Percentiles rank a stretch among this genome's conserved stretches.
These are phyloP conservation scores for Gnetum montanum DNA, from an alignment of 75 land plant species.

Conservation along the genomic window DNA sequence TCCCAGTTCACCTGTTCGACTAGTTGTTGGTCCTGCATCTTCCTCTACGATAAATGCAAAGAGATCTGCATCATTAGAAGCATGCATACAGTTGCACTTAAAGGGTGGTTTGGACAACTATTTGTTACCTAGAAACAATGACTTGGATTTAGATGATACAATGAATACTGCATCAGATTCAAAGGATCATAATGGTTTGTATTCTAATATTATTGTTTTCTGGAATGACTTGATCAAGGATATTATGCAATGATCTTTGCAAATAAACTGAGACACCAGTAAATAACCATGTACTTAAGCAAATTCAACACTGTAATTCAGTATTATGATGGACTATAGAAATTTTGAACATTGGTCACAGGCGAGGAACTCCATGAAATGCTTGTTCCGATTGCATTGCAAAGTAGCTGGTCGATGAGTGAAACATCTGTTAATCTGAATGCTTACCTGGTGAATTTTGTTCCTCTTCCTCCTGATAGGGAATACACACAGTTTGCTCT, in stretches of 20 bases:
- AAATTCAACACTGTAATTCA: no score
- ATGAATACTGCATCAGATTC: conserved; percentile 7
- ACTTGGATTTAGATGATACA: conserved; percentile 2
- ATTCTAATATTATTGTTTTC: background rate
- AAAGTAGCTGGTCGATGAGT: conserved; percentile 24
- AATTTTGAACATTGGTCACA: no score
- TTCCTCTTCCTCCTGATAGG: conserved; percentile 48
- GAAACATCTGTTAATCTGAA: conserved; percentile 18
- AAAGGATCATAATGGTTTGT: conserved; percentile 16
- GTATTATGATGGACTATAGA: no score
- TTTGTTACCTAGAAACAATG: conserved; percentile 49
- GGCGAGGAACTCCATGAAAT: conserved; percentile 61
- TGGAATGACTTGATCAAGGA: no score
- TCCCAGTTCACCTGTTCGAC: conserved; percentile 57
- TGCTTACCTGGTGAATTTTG: conserved; percentile 44
- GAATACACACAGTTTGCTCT: conserved; percentile 64
- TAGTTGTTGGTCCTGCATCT: conserved; percentile 45
- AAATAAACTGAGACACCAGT: no score
- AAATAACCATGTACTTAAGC: no score
- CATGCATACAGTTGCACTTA: conserved; percentile 59
- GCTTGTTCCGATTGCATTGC: conserved; percentile 51
- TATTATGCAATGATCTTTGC: no score
- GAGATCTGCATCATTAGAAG: conserved; percentile 66
- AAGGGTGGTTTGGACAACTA: conserved; percentile 65
- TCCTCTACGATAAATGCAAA: conserved; percentile 56